phyloP scores from a whole-genome alignment of 2,329 filamentous ascomycete genomes.

The Fusarium sp. region DNA sequence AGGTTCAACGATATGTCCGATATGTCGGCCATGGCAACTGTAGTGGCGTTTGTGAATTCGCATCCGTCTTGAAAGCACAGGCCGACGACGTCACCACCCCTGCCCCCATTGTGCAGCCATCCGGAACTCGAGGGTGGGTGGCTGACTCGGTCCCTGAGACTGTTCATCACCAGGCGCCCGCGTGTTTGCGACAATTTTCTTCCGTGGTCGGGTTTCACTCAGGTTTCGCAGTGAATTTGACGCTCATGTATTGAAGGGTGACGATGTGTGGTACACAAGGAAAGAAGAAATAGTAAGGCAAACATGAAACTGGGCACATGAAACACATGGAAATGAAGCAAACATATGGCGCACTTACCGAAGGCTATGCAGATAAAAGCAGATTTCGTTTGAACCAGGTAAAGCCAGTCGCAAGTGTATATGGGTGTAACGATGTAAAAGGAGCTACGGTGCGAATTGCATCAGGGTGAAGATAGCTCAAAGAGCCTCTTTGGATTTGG shows the following conservation, averaged over 20 bases:
- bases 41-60: slow-evolving; percentile 32
- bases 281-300: slow-evolving; percentile 1
- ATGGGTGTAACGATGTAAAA: slow-evolving; percentile 2
- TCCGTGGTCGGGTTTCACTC: slow-evolving; percentile 14
- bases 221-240: slow-evolving; percentile 3
- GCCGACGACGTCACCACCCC: slow-evolving; percentile 37
- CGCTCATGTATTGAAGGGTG: slow-evolving; percentile 2
- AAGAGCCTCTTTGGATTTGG: slow-evolving; percentile 16
- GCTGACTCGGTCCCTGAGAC: slow-evolving; percentile 29
- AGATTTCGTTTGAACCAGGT: neutral
- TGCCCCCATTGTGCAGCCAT: slow-evolving; percentile 19
- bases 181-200: slow-evolving; percentile 20
- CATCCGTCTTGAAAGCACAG: slow-evolving; percentile 31
- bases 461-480: neutral
- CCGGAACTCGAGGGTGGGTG: slow-evolving; percentile 15
- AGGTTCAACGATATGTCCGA: slow-evolving; percentile 11
- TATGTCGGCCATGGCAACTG: slow-evolving; percentile 15
- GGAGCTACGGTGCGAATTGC: slow-evolving; percentile 7
- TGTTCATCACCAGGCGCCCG: slow-evolving; percentile 17
- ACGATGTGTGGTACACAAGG: neutral
- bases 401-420: neutral
- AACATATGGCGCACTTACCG: slow-evolving; percentile 32
- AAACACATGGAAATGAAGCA: slow-evolving; percentile 26
- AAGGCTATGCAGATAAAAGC: slow-evolving; percentile 1
- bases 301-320: slow-evolving; percentile 14